Base-by-base conservation (phyloP, 306 rosid species). In the Delonix regia region DNA sequence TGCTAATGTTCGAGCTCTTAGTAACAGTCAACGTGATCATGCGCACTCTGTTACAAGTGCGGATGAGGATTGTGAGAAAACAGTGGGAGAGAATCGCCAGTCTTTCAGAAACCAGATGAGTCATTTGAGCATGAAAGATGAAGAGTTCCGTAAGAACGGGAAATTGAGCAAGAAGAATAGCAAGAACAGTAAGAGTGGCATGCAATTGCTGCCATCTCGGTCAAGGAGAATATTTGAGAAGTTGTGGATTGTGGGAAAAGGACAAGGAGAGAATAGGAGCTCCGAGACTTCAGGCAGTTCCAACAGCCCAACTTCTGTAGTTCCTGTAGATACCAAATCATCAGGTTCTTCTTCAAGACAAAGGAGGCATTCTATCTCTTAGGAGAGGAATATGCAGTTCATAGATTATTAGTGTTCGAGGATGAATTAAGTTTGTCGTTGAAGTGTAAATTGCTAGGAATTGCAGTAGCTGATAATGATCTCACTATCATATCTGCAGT, bases 261-360 rank as follows among this genome's bases (percentile, higher is more conserved):
- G 91, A 39, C 88, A 88, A 3, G 99, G 87, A 60, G 99, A 81
- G 56, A 91, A 90, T 63, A 87, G 81, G 84, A 92, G 98, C 75
- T 89, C 97, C 0, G 99, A 96, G 76, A 93, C 98, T 11, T 96
- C 99, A 15, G 97, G 88, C 69, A 93, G 98, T 80, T 96, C 99
- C 72, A 92, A 91, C 76, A 93, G 98, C 69, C 99, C 98, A 34
- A 91, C 91, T 45, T 95, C 98, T 36, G 47, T 88, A 33, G 93
- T 73, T 69, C 93, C 89, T 39, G 89, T 90, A 24, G 96, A 93
- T 63, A 76, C 85, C 69, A 96, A 96, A 82, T 91, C 94, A 74
- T 86, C 92, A 15, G 87, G 89, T 66, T 89, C 97, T 69, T 88
- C 89, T 6, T 71, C 96, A 66, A 93, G 99, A 80, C 94, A 86